Evolutionary conservation across 139 green algal genomes (phyloP), one percentile per base, ranked within the genome.

Genomic region (Deuterostichococcus epilithicus): DNA sequence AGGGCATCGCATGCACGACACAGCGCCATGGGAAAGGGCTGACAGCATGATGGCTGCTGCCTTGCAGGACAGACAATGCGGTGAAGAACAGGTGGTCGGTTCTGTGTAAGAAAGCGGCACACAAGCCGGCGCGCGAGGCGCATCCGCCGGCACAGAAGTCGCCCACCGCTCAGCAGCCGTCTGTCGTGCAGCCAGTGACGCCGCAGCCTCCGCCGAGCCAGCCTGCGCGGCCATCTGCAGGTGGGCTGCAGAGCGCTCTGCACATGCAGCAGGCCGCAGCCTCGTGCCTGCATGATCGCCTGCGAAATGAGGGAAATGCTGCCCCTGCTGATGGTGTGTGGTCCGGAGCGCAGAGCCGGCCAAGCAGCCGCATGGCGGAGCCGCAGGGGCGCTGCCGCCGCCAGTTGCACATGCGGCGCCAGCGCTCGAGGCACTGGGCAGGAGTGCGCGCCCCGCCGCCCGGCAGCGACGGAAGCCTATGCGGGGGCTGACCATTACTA

Each of bases 71-170:
- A 59, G 79, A 84, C 79, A 84, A 84, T 68, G 79, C 79, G 22
- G 79, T 84, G 23, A 84, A 84, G 79, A 84, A 84, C 70, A 45
- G 79, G 32, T 84, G 63, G 58, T 60, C 79, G 36, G 76, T 75
- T 3, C 36, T 84, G 47, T 69, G 68, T 1, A 84, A 84, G 74
- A 78, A 78, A 32, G 33, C 72, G 66, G 34, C 52, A 20, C 72
- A 47, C 23, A 70, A 32, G 45, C 52, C 5, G 42, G 39, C 36
- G 30, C 72, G 38, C 28, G 32, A 8, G 39, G 36, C 23, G 39
- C 3, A 10, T 28, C 32, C 34, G 69, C 15, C 22, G 32, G 52
- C 22, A 47, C 39, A 33, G 72, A 26, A 38, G 45, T 70, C 72
- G 66, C 72, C 52, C 42, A 44, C 52, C 45, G 32, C 30, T 42